These are phyloP conservation scores for Peronospora tabacina DNA, from an alignment of 352 stramenopile genomes.

Conservation along the genomic window DNA sequence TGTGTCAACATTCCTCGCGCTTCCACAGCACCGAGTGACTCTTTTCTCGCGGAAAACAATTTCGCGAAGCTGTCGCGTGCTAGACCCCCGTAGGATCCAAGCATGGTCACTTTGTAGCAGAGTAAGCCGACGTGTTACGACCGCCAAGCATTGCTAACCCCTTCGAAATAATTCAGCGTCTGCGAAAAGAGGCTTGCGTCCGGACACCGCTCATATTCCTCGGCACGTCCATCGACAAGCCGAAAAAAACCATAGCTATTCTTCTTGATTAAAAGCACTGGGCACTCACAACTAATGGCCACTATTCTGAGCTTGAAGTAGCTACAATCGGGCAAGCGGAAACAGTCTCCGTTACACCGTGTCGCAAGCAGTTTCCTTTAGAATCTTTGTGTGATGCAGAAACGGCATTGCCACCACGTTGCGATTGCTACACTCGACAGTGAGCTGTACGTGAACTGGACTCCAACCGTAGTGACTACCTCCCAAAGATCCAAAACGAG, in stretches of 20 bases:
- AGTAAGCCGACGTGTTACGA: constrained; percentile 7
- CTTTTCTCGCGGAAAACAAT: no score
- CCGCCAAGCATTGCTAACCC: neutral
- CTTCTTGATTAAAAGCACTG: neutral
- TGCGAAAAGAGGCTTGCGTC: constrained; percentile 6
- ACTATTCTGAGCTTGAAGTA: constrained; percentile 5
- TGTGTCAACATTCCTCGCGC: no score
- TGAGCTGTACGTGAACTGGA: constrained; percentile 4
- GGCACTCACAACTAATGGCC: constrained; percentile 10
- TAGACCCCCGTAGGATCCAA: neutral
- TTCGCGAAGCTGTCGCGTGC: no score
- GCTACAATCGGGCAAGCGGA: constrained; percentile 8
- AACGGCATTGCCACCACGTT: constrained; percentile 2
- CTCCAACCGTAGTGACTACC: constrained; percentile 18
- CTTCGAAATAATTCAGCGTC: constrained; percentile 2
- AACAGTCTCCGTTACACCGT: constrained; percentile 24
- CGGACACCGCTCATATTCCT: constrained; percentile 5
- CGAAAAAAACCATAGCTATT: neutral
- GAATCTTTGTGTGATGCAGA: constrained; percentile 5
- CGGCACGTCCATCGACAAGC: neutral
- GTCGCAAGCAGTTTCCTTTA: constrained; percentile 12
- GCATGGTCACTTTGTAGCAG: constrained; percentile 10
- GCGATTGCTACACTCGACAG: constrained; percentile 3
- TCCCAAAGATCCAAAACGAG: constrained; percentile 8
- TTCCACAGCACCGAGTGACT: no score